Evolutionary conservation across 176 grass and related monocot species (phyloP), one percentile per base, ranked within the genome.

Genomic region (Musa troglodytarum): DNA sequence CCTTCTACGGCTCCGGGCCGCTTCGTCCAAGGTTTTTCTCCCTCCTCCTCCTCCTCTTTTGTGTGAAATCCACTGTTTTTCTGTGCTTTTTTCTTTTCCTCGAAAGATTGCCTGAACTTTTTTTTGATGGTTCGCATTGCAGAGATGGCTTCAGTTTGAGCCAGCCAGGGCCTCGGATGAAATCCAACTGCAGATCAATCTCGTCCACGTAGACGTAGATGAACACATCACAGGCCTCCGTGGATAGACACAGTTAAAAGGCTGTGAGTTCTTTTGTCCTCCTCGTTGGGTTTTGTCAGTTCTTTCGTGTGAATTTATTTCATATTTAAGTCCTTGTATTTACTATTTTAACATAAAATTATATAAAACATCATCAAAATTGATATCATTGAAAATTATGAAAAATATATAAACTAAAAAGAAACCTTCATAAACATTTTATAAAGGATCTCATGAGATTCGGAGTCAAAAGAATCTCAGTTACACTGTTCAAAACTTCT

Each of bases 271-370:
- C 23, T 49, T 10, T 43, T 59, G n/a, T 78, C 20, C 52, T 50
- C 9, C 49, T 6, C 8, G 3, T 70, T 51, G 11, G 5, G 10
- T 70, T 50, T 13, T 43, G 1, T 21, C 51, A n/a, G 3, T 61
- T n/a, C 15, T 17, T 61, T 9, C 17, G 19, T 20, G 92, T 43
- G 34, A 43, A 43, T 43, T 43, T 43, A 43, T 43, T 43, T 6
- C 34, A 43, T 43, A 43, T 4, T 43, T 43, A 0, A 43, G 34
- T 43, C 3, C 4, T 43, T 43, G 34, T 43, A 43, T 43, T 43
- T 4, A 96, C 91, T 80, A 79, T 96, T 53, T 89, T 92, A 80
- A 89, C 89, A 14, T 89, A 96, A 76, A 28, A 86, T 43, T 43
- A 43, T 43, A 43, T 43, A 43, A 6, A 43, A 43, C 34, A 43